Percentiles rank a stretch among this genome's conserved stretches.
These are phyloP conservation scores for Wallacemonas sp. DNA, from an alignment of 208 protist species.

Conservation along the genomic window DNA sequence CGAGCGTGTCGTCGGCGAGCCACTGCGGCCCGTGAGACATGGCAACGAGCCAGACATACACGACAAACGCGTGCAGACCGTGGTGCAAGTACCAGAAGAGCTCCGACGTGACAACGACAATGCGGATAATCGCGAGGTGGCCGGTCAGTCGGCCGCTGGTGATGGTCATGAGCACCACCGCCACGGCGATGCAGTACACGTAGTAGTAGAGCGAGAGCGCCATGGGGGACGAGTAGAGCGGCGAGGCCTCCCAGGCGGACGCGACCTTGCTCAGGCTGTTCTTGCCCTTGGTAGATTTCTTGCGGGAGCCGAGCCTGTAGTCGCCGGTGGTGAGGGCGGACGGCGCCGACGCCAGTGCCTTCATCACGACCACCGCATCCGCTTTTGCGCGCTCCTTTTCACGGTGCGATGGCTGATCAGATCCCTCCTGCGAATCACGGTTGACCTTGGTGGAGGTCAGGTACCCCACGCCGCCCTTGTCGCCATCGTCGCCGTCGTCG, in stretches of 20 bases:
- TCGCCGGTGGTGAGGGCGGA: conserved; percentile 10
- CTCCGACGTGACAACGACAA: conserved; percentile 34
- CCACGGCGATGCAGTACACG: conserved; percentile 35
- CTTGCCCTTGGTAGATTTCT: conserved; percentile 22
- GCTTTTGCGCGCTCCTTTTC: too few relatives aligned
- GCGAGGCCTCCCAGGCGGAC: conserved; percentile 27
- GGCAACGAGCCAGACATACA: conserved; percentile 41
- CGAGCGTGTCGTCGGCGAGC: conserved; percentile 7
- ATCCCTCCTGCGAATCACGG: neutral
- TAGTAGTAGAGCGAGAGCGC: conserved; percentile 56
- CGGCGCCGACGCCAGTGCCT: conserved; percentile 5
- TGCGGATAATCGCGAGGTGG: conserved; percentile 38
- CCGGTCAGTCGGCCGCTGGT: conserved; percentile 46
- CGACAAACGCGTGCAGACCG: conserved; percentile 51
- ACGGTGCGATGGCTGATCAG: too few relatives aligned
- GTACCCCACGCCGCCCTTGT: conserved; percentile 13
- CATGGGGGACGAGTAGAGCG: conserved; percentile 47
- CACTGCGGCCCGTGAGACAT: conserved; percentile 39
- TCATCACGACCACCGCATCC: neutral
- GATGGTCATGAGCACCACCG: conserved; percentile 34
- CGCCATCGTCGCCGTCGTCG: neutral
- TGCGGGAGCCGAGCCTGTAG: conserved; percentile 17
- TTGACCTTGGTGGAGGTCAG: conserved; percentile 26
- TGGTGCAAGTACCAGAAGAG: conserved; percentile 53
- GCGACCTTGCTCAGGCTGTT: conserved; percentile 16